A percentile compares a stretch with the other conserved stretches of the same genome.
These are phyloP conservation scores for Arabidopsis lyrata DNA, from an alignment of 441 rosid species.

Conservation along the genomic window DNA sequence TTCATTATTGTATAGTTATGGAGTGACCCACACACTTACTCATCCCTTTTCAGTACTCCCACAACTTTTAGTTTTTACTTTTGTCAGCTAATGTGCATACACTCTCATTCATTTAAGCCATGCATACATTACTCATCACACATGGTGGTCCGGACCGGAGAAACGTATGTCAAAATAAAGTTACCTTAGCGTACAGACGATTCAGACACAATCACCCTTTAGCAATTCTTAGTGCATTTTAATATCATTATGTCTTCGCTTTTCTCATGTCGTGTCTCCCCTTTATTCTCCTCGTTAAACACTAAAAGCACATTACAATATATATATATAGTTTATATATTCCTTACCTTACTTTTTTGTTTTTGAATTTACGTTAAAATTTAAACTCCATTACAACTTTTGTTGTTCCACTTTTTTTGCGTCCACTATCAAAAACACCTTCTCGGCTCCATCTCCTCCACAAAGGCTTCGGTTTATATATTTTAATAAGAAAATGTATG, in stretches of 20 bases:
- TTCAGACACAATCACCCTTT: slow-evolving; percentile 10
- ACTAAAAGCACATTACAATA: slow-evolving; percentile 14
- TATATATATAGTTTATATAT: not conserved
- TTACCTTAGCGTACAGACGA: not conserved
- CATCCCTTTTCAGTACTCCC: slow-evolving; percentile 16
- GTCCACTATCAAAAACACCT: not conserved
- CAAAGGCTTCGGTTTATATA: not conserved
- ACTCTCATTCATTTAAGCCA: slow-evolving; percentile 26
- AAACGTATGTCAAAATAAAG: not conserved
- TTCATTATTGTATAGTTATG: slow-evolving; percentile 37
- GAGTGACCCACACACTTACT: slow-evolving; percentile 26
- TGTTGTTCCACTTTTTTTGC: slow-evolving; percentile 17
- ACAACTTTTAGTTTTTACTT: slow-evolving; percentile 14
- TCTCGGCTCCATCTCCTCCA: not conserved
- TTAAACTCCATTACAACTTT: slow-evolving; percentile 11
- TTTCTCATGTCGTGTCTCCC: slow-evolving; percentile 28
- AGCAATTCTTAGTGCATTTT: slow-evolving; percentile 27
- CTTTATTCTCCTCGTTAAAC: slow-evolving; percentile 41
- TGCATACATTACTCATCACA: slow-evolving; percentile 23
- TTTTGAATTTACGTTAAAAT: not conserved
- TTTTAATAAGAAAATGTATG: not conserved
- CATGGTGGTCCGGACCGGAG: slow-evolving; percentile 35
- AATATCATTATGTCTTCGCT: slow-evolving; percentile 29
- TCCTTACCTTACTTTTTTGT: not conserved
- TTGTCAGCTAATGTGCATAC: slow-evolving; percentile 17